phyloP scores from a whole-genome alignment of 495 filamentous ascomycete genomes.

The Bathelium albidoporum region DNA sequence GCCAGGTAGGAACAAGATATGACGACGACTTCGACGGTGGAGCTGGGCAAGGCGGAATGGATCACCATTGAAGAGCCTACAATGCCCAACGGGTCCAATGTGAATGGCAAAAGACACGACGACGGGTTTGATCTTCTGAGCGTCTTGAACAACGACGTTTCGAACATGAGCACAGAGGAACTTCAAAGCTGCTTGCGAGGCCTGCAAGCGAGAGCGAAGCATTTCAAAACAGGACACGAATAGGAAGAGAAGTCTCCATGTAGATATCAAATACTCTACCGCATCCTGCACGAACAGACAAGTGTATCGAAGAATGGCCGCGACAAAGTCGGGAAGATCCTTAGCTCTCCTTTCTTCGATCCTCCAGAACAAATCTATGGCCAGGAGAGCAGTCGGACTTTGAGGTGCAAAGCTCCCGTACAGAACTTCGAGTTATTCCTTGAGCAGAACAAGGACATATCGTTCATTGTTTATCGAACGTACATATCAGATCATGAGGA shows the following conservation, averaged over 20 bases:
- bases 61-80: neutral
- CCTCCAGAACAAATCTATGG: neutral
- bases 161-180: neutral
- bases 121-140: neutral
- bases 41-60: neutral
- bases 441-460: slow-evolving; percentile 22
- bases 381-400: neutral
- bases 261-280: neutral
- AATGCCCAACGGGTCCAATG: neutral
- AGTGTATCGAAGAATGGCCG: neutral
- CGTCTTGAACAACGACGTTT: neutral
- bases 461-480: slow-evolving; percentile 21
- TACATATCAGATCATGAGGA: neutral
- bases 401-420: neutral
- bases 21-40: neutral
- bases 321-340: neutral
- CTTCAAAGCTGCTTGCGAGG: neutral
- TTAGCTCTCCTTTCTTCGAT: neutral
- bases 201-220: neutral
- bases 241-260: neutral
- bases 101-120: neutral
- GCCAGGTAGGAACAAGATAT: slow-evolving; percentile 3
- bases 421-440: slow-evolving; percentile 26
- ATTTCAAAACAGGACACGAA: neutral
- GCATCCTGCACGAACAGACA: neutral